Base-by-base conservation (phyloP, 768 basidiomycete species). In the Pleurotus citrinopileatus region DNA sequence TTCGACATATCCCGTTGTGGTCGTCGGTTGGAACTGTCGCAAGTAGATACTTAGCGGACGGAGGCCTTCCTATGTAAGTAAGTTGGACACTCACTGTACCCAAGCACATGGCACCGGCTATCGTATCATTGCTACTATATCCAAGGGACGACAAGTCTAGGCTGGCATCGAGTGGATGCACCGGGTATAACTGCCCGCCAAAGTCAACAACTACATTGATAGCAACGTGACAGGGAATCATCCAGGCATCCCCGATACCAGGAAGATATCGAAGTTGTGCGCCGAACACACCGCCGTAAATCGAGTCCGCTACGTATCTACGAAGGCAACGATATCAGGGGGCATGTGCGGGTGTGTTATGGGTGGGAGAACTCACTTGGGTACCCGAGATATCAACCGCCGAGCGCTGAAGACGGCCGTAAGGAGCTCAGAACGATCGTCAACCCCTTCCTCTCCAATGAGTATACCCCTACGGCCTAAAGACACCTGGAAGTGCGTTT, bases 191-290 rank as follows among this genome's bases (percentile, higher is more conserved):
- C 7, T 71, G 67, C 3, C 85, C 84, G 7, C 69, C 76, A 47
- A 91, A 85, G 57, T 73, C 72, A 65, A 89, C 80, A 0, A 87
- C 82, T 29, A 86, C 65, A 54, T 87, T 87, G 45, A 90, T 73
- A 64, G 85, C 77, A 50, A 76, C 70, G 38, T 75, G 68, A 62
- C 89, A 91, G 2, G 87, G 86, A 1, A 90, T 59, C 6, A 73
- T 71, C 83, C 85, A 91, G 26, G 75, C 68, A 8, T 73, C 65
- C 12, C 83, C 81, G 10, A 78, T 51, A 53, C 57, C 59, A 23
- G 70, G 55, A n/a, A 76, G 43, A 25, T 78, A 73, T 3, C 66
- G 59, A 20, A 78, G 76, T 54, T 76, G 64, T 17, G 89, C 80
- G 3, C 80, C 81, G 12, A 69, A 67, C 5, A 88, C 72, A n/a